Base-by-base conservation (phyloP, 331 rosid species). In the Acacia concinna region DNA sequence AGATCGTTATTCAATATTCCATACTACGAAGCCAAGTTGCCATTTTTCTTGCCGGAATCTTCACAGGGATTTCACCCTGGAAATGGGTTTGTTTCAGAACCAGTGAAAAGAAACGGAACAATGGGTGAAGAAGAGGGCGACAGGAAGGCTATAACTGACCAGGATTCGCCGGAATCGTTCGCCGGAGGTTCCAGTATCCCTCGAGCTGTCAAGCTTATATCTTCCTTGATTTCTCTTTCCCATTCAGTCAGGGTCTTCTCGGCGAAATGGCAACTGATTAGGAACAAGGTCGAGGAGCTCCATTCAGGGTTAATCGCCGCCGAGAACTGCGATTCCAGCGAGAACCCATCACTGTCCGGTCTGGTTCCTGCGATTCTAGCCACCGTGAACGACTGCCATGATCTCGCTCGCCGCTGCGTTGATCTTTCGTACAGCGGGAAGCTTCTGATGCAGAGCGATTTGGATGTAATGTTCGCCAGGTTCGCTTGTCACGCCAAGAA, bases 361-460 rank as follows among this genome's bases (percentile, higher is more conserved):
- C 77, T 88, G 54, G 20, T 87, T n/a, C 82, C 86, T 20, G 74
- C 81, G 20, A 51, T 85, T 4, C 28, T 81, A 21, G 41, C 5
- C 11, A 87, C 97, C n/a, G 75, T 78, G n/a, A 82, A 81, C 25
- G 94, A 94, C 78, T 90, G 92, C 79, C 75, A 83, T 78, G 91
- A 88, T 47, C 88, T 90, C 34, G 96, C 91, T 35, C 89, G 87
- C 23, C 98, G 93, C 15, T 94, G 98, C 70, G 84, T 88, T 59
- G 94, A 91, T 70, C 86, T 91, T 10, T 90, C 98, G 0, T 94
- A 87, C 82, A 87, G 94, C 46, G 98, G 98, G 65, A 94, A 94
- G 93, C 96, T 94, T 13, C 81, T 94, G 86, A 94, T 94, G 98
- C 98, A 94, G 87, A 91, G 97, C 81, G 97, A 94, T 78, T 85